Evolutionary conservation across 2,329 filamentous ascomycete genomes (phyloP).

Genomic region (Macrophomina phaseolina): DNA sequence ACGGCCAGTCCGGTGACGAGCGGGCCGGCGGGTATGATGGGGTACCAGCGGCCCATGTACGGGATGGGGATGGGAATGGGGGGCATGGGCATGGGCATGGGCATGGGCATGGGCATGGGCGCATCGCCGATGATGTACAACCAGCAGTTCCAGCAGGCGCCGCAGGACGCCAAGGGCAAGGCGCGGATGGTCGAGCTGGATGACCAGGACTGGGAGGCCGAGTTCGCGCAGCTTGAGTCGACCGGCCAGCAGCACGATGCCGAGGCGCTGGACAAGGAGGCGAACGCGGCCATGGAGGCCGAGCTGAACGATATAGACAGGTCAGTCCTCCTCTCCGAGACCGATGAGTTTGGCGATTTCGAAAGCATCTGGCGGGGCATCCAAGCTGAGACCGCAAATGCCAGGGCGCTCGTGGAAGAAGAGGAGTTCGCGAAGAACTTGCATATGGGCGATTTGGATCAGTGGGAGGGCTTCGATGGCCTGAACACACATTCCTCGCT

Average conservation of each 20-base stretch:
- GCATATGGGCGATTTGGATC: slow-evolving; percentile 74
- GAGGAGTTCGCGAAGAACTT: slow-evolving; percentile 66
- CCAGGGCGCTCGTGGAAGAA: slow-evolving; percentile 71
- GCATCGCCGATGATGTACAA: slow-evolving; percentile 43
- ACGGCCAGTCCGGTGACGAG: slow-evolving; percentile 63
- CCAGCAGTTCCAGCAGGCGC: slow-evolving; percentile 54
- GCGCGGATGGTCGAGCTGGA: slow-evolving; percentile 85
- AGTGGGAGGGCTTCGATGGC: slow-evolving; percentile 79
- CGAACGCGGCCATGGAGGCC: slow-evolving; percentile 77
- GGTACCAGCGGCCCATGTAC: slow-evolving; percentile 62
- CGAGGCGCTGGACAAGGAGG: slow-evolving; percentile 63
- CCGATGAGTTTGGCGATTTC: slow-evolving; percentile 81
- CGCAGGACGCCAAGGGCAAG: slow-evolving; percentile 79
- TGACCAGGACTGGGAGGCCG: slow-evolving; percentile 92
- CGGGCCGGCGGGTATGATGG: slow-evolving; percentile 50
- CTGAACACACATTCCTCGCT: slow-evolving; percentile 70
- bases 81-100: slow-evolving; percentile 44
- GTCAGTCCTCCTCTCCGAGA: slow-evolving; percentile 75
- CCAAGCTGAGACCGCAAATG: slow-evolving; percentile 73
- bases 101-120: slow-evolving; percentile 47
- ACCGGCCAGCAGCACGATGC: slow-evolving; percentile 61
- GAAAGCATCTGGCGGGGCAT: slow-evolving; percentile 88
- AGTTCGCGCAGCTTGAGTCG: slow-evolving; percentile 87
- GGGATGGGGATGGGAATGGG: slow-evolving; percentile 56
- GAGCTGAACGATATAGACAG: slow-evolving; percentile 90